Evolutionary conservation across 2,329 filamentous ascomycete species (phyloP).

Genomic region (Chaetomium strumarium): DNA sequence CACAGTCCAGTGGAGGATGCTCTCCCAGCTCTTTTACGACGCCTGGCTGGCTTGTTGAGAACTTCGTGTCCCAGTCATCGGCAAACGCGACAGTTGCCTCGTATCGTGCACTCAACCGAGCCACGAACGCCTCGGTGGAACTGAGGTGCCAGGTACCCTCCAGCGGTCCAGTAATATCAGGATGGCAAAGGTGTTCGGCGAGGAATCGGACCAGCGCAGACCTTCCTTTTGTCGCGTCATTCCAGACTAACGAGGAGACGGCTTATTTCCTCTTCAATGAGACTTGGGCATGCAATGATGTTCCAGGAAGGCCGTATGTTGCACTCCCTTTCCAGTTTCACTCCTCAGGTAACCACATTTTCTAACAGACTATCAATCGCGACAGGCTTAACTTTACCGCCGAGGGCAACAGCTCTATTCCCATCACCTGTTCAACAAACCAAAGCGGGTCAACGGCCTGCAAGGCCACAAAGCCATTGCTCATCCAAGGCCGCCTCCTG

Average conservation of each 20-base stretch:
- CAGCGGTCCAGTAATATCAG: background rate
- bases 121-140: slow-evolving; percentile 19
- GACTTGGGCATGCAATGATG: slow-evolving; percentile 25
- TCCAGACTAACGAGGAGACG: slow-evolving; percentile 7
- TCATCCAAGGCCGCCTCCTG: slow-evolving; percentile 20
- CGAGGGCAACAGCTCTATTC: slow-evolving; percentile 18
- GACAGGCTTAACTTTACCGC: slow-evolving; percentile 21
- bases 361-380: background rate
- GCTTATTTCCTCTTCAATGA: slow-evolving; percentile 19
- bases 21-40: slow-evolving; percentile 23
- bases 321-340: background rate
- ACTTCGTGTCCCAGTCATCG: slow-evolving; percentile 13
- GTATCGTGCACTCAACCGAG: slow-evolving; percentile 20
- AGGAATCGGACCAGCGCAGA: background rate
- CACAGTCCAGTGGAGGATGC: slow-evolving; percentile 12
- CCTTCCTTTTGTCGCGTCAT: background rate
- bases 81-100: slow-evolving; percentile 7
- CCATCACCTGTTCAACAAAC: slow-evolving; percentile 7
- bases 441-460: slow-evolving; percentile 5
- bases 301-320: slow-evolving; percentile 14
- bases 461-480: slow-evolving; percentile 9
- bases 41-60: slow-evolving; percentile 24
- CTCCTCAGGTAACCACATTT: background rate
- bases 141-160: slow-evolving; percentile 4
- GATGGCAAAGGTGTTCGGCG: slow-evolving; percentile 9